Evolutionary conservation across 2,329 filamentous ascomycete species (phyloP).

Genomic region (Paraconiothyrium brasiliense): DNA sequence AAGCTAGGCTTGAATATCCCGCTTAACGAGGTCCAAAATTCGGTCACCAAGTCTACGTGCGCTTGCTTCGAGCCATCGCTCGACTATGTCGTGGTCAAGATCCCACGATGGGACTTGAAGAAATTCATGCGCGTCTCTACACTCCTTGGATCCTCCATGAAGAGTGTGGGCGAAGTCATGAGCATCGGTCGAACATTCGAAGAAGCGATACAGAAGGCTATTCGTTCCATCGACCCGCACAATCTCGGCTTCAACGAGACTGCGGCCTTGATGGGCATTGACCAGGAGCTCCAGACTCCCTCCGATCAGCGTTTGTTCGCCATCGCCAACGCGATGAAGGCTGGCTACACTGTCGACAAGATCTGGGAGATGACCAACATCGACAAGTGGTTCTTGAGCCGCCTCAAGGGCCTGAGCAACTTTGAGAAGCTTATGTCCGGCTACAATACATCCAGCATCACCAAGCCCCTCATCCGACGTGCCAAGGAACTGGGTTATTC

Average conservation of each 20-base stretch:
- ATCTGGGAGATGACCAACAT: slow-evolving; percentile 99
- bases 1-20: slow-evolving; percentile 96
- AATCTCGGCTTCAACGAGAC: slow-evolving; percentile 96
- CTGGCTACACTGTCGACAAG: slow-evolving; percentile 92
- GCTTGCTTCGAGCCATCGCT: slow-evolving; percentile 98
- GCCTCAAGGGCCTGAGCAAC: slow-evolving; percentile 88
- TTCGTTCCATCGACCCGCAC: slow-evolving; percentile 92
- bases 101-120: slow-evolving; percentile 98
- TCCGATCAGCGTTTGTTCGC: slow-evolving; percentile 97
- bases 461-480: slow-evolving; percentile 74
- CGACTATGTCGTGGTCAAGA: slow-evolving; percentile 98
- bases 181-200: slow-evolving; percentile 96
- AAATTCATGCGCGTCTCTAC: slow-evolving; percentile 98
- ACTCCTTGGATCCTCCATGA: slow-evolving; percentile 97
- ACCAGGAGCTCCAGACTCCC: slow-evolving; percentile 94
- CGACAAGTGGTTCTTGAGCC: slow-evolving; percentile 97
- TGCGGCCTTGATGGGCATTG: slow-evolving; percentile 85
- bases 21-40: slow-evolving; percentile 95
- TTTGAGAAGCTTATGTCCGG: slow-evolving; percentile 82
- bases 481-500: slow-evolving; percentile 96
- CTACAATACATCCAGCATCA: slow-evolving; percentile 72
- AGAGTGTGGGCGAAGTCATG: slow-evolving; percentile 99
- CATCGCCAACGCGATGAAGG: slow-evolving; percentile 96
- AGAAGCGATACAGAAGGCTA: slow-evolving; percentile 98
- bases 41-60: slow-evolving; percentile 92